These are phyloP conservation scores for Cornus florida DNA, from an alignment of 148 eudicot species.

Conservation along the genomic window DNA sequence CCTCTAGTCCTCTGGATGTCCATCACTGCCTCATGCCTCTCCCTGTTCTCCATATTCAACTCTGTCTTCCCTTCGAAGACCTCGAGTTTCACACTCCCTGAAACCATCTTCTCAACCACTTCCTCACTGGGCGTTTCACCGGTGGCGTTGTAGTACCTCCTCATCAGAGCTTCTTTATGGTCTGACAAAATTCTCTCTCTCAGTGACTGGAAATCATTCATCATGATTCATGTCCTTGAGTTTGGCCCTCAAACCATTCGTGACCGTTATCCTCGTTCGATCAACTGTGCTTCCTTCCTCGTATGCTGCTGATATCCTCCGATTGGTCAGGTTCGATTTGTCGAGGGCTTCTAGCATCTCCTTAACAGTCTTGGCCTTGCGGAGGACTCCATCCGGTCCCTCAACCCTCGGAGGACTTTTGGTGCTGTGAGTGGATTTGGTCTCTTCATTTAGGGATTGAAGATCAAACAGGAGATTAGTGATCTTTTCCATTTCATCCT, in stretches of 20 bases:
- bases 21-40: slow-evolving; percentile 68
- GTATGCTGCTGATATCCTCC: slow-evolving; percentile 32
- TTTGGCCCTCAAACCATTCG: slow-evolving; percentile 60
- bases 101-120: slow-evolving; percentile 49
- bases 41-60: slow-evolving; percentile 40
- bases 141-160: slow-evolving; percentile 50
- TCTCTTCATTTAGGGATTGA: slow-evolving; percentile 65
- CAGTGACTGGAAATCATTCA: slow-evolving; percentile 59
- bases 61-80: slow-evolving; percentile 35
- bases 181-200: slow-evolving; percentile 59
- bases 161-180: slow-evolving; percentile 54
- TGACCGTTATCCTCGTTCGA: slow-evolving; percentile 57
- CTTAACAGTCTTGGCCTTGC: slow-evolving; percentile 57
- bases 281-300: slow-evolving; percentile 56
- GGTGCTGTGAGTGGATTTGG: slow-evolving; percentile 64
- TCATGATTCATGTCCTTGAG: slow-evolving; percentile 59
- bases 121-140: slow-evolving; percentile 66
- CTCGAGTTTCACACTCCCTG: slow-evolving; percentile 41
- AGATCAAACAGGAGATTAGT: slow-evolving; percentile 66
- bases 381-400: slow-evolving; percentile 82
- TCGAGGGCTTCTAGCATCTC: slow-evolving; percentile 57
- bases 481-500: slow-evolving; percentile 62
- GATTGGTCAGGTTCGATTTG: slow-evolving; percentile 41
- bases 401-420: slow-evolving; percentile 63
- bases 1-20: slow-evolving; percentile 75